Evolutionary conservation across 768 basidiomycete genomes (phyloP).

Genomic region (Termitomyces sp.): DNA sequence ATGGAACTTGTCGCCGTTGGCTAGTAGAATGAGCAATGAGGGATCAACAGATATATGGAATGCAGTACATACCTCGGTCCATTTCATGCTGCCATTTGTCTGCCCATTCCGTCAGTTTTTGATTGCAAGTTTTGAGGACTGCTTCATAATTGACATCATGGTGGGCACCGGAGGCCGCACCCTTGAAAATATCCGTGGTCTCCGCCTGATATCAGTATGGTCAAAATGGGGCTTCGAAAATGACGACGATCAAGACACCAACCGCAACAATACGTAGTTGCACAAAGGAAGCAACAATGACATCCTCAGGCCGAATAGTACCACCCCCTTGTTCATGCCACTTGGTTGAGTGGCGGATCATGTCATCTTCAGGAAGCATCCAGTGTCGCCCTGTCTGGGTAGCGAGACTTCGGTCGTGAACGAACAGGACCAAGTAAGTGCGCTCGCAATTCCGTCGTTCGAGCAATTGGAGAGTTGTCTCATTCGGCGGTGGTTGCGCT

Average conservation of each 20-base stretch:
- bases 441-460: conserved; percentile 85
- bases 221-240: background rate
- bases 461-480: conserved; percentile 60
- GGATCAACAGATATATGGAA: background rate
- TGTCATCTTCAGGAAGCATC: conserved; percentile 88
- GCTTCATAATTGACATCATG: conserved; percentile 73
- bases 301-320: conserved; percentile 70
- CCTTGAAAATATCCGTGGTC: conserved; percentile 61
- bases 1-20: conserved; percentile 74
- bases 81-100: conserved; percentile 72
- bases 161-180: conserved; percentile 35
- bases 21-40: conserved; percentile 28
- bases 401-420: conserved; percentile 82
- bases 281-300: conserved; percentile 74
- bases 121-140: conserved; percentile 69
- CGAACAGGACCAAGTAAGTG: conserved; percentile 82
- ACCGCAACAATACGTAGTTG: conserved; percentile 79
- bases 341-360: conserved; percentile 60
- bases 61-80: conserved; percentile 48
- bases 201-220: conserved; percentile 48
- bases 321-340: conserved; percentile 69
- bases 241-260: background rate
- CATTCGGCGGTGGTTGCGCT: conserved; percentile 48
- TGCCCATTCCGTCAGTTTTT: conserved; percentile 69
- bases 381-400: conserved; percentile 84